Percentiles rank a stretch among this genome's conserved stretches.
phyloP scores from a whole-genome alignment of 2,329 filamentous ascomycete species.

The Metarhizium rileyi region DNA sequence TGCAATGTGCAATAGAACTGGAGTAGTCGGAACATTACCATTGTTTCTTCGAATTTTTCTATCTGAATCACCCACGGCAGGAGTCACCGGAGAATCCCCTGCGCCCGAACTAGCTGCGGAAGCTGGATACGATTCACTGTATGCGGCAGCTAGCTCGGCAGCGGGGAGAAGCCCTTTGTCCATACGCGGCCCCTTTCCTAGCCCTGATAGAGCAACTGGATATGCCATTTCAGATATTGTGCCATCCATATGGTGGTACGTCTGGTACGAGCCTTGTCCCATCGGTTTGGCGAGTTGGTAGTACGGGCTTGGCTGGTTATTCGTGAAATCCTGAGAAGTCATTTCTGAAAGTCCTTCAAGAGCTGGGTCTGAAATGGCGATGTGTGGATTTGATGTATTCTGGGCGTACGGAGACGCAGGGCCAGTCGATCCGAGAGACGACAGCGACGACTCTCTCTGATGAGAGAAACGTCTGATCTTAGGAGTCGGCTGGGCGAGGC shows the following conservation, averaged over 20 bases:
- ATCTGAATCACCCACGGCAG: constrained; percentile 39
- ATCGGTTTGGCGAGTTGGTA: constrained; percentile 39
- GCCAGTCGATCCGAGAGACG: constrained; percentile 50
- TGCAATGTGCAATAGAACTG: background rate
- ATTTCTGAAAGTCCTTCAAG: constrained; percentile 37
- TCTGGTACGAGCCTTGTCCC: constrained; percentile 28
- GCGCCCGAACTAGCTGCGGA: constrained; percentile 49
- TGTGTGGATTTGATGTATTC: constrained; percentile 47
- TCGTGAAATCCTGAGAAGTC: constrained; percentile 17
- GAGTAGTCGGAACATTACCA: constrained; percentile 33
- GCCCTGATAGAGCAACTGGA: constrained; percentile 27
- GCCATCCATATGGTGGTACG: constrained; percentile 30
- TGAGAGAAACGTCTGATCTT: constrained; percentile 35
- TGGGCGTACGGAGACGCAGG: constrained; percentile 49
- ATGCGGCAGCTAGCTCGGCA: constrained; percentile 32
- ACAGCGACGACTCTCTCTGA: constrained; percentile 51
- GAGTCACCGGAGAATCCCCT: constrained; percentile 51
- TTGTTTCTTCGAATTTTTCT: constrained; percentile 39
- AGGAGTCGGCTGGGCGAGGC: constrained; percentile 26
- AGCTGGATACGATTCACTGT: constrained; percentile 37
- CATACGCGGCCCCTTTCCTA: constrained; percentile 24
- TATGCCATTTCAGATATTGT: constrained; percentile 30
- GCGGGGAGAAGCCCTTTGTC: constrained; percentile 35
- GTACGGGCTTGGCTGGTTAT: constrained; percentile 25
- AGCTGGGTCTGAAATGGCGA: constrained; percentile 40